These are phyloP conservation scores for Selaginella tamariscina DNA, from an alignment of 75 land plant species.

Conservation along the genomic window DNA sequence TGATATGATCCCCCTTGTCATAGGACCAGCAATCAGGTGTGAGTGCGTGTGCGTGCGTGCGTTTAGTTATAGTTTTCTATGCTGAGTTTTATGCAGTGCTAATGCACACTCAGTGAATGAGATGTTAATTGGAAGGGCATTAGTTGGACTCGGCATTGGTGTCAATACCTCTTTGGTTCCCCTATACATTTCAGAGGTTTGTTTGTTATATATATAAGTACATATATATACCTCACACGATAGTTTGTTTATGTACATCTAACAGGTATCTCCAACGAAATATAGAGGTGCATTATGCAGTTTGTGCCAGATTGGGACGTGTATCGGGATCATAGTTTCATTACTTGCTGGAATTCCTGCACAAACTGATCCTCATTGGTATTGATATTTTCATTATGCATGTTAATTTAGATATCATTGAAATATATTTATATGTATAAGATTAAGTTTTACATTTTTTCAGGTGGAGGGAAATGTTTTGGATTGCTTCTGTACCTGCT, in stretches of 20 bases:
- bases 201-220: not conserved
- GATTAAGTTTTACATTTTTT: not conserved
- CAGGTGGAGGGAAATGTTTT: conserved; percentile 91
- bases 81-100: conserved; percentile 43
- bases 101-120: conserved; percentile 54
- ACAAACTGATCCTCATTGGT: conserved; percentile 88
- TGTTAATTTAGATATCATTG: too few species aligned
- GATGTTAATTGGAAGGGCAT: conserved; percentile 66
- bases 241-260: not conserved
- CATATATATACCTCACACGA: conserved; percentile 1
- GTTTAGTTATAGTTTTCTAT: not conserved
- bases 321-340: conserved; percentile 62
- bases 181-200: conserved; percentile 82
- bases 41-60: not conserved
- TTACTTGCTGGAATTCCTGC: conserved; percentile 55
- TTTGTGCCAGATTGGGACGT: conserved; percentile 72
- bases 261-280: conserved; percentile 76
- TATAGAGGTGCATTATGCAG: conserved; percentile 70
- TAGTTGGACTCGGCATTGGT: conserved; percentile 92
- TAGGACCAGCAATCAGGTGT: conserved; percentile 74
- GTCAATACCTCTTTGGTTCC: conserved; percentile 81
- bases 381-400: too few species aligned
- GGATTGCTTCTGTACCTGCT: conserved; percentile 52
- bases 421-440: too few species aligned
- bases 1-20: conserved; percentile 52